Conservation (phyloP, 768 basidiomycete genomes). For the Mrakia hoshinonis region DNA sequence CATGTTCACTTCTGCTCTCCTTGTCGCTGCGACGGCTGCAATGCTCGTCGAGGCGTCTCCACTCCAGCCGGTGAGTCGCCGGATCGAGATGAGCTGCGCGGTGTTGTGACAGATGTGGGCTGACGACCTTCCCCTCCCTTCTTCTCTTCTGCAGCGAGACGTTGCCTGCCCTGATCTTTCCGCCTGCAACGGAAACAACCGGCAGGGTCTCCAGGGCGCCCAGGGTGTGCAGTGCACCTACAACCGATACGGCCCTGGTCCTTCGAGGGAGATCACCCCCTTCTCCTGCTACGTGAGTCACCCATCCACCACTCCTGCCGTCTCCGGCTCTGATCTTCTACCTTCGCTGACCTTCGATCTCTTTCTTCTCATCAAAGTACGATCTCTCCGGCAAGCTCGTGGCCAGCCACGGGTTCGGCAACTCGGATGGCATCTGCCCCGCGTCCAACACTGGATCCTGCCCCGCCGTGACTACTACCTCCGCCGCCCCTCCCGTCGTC, state of each 20-base stretch:
- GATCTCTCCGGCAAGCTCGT: background rate
- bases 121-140: background rate
- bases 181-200: background rate
- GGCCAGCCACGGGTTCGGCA: background rate
- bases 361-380: background rate
- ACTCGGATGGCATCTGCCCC: slow-evolving; percentile 9
- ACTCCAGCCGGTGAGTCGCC: too few species aligned
- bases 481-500: background rate
- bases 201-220: background rate
- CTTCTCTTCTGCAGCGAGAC: background rate
- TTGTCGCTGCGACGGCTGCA: too few species aligned
- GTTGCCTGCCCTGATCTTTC: background rate
- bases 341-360: background rate
- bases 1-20: too few species aligned
- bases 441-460: background rate
- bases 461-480: background rate
- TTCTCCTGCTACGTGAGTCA: slow-evolving; percentile 13
- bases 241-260: background rate
- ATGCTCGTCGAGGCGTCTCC: too few species aligned
- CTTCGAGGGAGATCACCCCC: background rate
- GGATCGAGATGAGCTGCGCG: too few species aligned
- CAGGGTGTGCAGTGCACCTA: background rate
- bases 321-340: background rate
- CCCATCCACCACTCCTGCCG: background rate
- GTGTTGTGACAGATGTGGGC: background rate